phyloP scores from a whole-genome alignment of 75 land plant genomes.

The Larix kaempferi region DNA sequence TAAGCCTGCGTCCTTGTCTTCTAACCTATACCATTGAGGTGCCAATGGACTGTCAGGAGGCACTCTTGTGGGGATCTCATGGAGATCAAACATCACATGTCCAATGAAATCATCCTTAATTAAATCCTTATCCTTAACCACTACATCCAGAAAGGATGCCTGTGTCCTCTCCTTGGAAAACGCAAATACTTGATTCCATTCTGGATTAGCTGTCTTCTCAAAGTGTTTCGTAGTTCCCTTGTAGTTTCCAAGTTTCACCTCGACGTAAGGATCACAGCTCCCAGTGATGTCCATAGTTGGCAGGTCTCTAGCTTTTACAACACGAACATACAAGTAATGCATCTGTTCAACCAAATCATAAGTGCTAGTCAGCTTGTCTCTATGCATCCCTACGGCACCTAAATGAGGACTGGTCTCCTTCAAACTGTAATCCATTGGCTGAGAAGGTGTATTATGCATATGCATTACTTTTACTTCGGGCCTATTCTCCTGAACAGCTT shows the following conservation, averaged over 20 bases:
- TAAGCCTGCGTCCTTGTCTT: conserved; percentile 29
- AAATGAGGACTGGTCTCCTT: conserved; percentile 26
- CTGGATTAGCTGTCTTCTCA: conserved; percentile 61
- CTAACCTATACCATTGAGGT: conserved; percentile 71
- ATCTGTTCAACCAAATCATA: conserved; percentile 84
- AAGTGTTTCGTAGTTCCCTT: conserved; percentile 49
- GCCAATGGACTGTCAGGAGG: conserved; percentile 84
- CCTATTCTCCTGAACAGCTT: conserved; percentile 10
- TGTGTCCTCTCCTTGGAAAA: conserved; percentile 66
- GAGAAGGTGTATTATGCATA: conserved; percentile 8
- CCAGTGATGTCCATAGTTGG: conserved; percentile 53
- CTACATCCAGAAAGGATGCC: conserved; percentile 47
- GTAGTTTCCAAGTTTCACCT: conserved; percentile 46
- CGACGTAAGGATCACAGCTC: conserved; percentile 62
- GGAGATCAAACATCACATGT: conserved; percentile 46
- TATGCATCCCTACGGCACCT: neutral
- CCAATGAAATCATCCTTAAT: conserved; percentile 66
- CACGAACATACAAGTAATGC: conserved; percentile 58
- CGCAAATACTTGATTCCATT: conserved; percentile 72
- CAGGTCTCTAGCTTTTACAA: conserved; percentile 58
- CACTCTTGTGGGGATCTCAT: conserved; percentile 57
- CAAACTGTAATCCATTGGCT: conserved; percentile 15
- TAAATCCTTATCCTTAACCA: conserved; percentile 63
- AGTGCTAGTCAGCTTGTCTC: conserved; percentile 33
- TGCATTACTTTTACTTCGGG: conserved; percentile 13